Percentiles rank a stretch among this genome's conserved stretches.
These are phyloP conservation scores for Escallonia herrerae DNA, from an alignment of 129 eudicot genomes.

Conservation along the genomic window DNA sequence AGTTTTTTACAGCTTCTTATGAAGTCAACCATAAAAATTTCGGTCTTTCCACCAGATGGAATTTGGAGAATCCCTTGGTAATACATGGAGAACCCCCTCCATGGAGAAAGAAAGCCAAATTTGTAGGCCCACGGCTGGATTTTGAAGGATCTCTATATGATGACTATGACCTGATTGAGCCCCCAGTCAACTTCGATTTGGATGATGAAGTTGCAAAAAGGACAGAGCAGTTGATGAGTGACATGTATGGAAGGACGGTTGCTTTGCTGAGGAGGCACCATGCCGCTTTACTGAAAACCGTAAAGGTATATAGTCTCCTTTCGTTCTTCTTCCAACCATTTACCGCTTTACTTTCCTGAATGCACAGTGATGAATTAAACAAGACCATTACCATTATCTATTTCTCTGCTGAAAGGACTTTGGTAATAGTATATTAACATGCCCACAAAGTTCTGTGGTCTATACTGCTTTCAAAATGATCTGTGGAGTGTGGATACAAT, in stretches of 20 bases:
- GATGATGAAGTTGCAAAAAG: slow-evolving; percentile 77
- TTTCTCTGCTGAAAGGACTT: too few relatives aligned
- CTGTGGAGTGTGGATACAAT: too few relatives aligned
- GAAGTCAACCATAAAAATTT: not conserved
- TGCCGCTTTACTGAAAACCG: slow-evolving; percentile 91
- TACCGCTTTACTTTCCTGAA: too few relatives aligned
- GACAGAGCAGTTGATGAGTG: slow-evolving; percentile 58
- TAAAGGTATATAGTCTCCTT: slow-evolving; percentile 44
- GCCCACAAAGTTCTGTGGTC: too few relatives aligned
- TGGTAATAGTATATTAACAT: too few relatives aligned
- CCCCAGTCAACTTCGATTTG: slow-evolving; percentile 59
- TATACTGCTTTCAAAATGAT: too few relatives aligned
- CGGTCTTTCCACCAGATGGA: slow-evolving; percentile 50
- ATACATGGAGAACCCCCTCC: slow-evolving; percentile 90
- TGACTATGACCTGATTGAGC: slow-evolving; percentile 45
- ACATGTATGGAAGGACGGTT: slow-evolving; percentile 67
- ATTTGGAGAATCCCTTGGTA: slow-evolving; percentile 84
- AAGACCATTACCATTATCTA: too few relatives aligned
- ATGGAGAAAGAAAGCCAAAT: slow-evolving; percentile 52
- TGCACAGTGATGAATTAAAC: too few relatives aligned
- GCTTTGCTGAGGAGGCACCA: slow-evolving; percentile 54
- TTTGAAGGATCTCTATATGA: slow-evolving; percentile 81
- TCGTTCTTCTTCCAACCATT: too few relatives aligned
- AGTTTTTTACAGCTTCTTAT: not conserved
- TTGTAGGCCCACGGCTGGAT: slow-evolving; percentile 85